These are phyloP conservation scores for Diplotaxis tenuifolia DNA, from an alignment of 345 rosid genomes.

Conservation along the genomic window DNA sequence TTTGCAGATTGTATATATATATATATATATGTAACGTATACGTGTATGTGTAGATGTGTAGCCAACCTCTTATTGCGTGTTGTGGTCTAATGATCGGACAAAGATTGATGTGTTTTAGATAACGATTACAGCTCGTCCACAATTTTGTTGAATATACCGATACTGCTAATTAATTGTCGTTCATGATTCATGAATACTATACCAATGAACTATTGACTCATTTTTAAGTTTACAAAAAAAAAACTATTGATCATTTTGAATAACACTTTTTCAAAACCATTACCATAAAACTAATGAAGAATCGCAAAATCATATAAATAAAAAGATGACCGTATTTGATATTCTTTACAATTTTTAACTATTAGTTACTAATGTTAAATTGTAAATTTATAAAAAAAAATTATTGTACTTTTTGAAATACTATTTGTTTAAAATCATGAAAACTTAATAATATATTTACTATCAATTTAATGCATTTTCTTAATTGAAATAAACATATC, in stretches of 20 bases:
- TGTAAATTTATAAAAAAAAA: background rate
- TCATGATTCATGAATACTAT: conserved; percentile 17
- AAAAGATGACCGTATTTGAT: background rate
- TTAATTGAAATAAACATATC: background rate
- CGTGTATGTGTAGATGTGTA: conserved; percentile 19
- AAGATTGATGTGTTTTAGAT: conserved; percentile 35
- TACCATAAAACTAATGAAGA: background rate
- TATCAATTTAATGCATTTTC: background rate
- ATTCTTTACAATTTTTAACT: background rate
- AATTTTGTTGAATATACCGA: conserved; percentile 23
- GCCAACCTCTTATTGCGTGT: conserved; percentile 36
- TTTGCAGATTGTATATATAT: background rate
- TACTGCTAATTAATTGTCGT: conserved; percentile 24
- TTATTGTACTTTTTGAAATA: background rate
- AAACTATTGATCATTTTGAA: background rate
- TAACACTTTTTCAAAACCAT: background rate
- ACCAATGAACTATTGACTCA: conserved; percentile 1
- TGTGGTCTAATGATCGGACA: conserved; percentile 40
- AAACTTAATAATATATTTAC: background rate
- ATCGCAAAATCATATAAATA: background rate
- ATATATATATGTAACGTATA: background rate
- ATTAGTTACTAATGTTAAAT: background rate
- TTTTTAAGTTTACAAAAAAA: too few species aligned
- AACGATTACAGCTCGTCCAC: conserved; percentile 38
- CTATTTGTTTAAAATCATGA: background rate